Conservation (phyloP, 768 basidiomycete species). For the Tylopilus intermedius region DNA sequence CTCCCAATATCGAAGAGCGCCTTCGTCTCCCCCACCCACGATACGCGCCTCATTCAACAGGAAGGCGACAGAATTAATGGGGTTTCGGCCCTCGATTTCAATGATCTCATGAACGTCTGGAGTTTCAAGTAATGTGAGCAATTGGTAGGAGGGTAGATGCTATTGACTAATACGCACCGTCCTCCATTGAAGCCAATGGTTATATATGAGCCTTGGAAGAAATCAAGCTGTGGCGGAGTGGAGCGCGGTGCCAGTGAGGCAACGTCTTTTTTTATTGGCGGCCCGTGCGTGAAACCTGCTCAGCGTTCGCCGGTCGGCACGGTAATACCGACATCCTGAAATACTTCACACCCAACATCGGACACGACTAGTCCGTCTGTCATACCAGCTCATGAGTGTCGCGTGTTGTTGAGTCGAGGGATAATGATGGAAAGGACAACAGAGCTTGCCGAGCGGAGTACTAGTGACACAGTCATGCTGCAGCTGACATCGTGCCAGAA, state of each 20-base stretch:
- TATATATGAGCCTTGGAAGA: background rate
- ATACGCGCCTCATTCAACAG: constrained; percentile 1
- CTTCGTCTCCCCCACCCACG: constrained; percentile 10
- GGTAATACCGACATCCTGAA: background rate
- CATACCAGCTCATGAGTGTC: background rate
- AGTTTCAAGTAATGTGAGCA: background rate
- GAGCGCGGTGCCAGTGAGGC: background rate
- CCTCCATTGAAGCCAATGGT: background rate
- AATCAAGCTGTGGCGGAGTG: background rate
- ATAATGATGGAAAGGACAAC: background rate
- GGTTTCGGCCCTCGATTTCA: constrained; percentile 5
- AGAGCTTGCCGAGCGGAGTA: background rate
- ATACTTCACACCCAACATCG: background rate
- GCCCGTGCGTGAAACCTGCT: background rate
- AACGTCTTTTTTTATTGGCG: background rate
- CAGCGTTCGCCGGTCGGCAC: background rate
- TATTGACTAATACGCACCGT: background rate
- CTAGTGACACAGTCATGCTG: too few relatives aligned
- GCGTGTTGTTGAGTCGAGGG: background rate
- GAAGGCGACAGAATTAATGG: constrained; percentile 11
- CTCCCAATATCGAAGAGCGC: constrained; percentile 7
- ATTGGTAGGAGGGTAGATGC: background rate
- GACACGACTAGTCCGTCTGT: background rate
- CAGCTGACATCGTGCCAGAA: too few relatives aligned
- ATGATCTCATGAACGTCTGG: background rate